Conservation (phyloP, 2,329 filamentous ascomycete species). For the Fusarium goolgardi region DNA sequence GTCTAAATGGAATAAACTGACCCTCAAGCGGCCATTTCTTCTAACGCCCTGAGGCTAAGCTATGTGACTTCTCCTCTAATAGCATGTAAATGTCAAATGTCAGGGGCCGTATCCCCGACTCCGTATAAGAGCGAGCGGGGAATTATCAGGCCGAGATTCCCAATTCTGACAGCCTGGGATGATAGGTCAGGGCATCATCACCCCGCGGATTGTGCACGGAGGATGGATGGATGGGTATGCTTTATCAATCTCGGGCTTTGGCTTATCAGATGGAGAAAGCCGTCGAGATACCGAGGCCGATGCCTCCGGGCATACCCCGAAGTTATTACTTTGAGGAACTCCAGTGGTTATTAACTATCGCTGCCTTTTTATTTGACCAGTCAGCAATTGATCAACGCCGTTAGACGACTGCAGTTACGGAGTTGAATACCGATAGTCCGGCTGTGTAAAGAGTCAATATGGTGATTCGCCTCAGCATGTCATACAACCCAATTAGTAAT, state of each 20-base stretch:
- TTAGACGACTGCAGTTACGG: constrained; percentile 20
- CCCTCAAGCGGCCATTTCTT: too few species aligned
- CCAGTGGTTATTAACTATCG: constrained; percentile 31
- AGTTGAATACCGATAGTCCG: constrained; percentile 21
- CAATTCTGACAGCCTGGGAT: not conserved
- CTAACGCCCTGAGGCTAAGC: too few species aligned
- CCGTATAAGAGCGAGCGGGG: constrained; percentile 34
- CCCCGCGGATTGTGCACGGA: constrained; percentile 6
- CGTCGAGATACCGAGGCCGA: constrained; percentile 18
- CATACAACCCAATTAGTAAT: constrained; percentile 32
- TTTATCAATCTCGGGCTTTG: constrained; percentile 35
- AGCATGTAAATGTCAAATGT: not conserved
- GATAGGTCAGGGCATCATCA: not conserved
- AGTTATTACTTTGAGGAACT: not conserved
- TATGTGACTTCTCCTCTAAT: not conserved
- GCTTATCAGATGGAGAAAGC: constrained; percentile 34
- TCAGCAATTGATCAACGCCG: constrained; percentile 23
- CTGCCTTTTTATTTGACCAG: constrained; percentile 35
- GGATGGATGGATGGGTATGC: not conserved
- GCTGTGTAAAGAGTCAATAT: too few species aligned
- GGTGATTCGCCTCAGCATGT: constrained; percentile 33
- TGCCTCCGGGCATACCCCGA: constrained; percentile 23
- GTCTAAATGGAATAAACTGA: too few species aligned
- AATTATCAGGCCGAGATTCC: constrained; percentile 31
- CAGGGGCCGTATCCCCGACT: constrained; percentile 34